Base-by-base conservation (phyloP, 805 yeast species). In the Jamesozyma spencerorum region DNA sequence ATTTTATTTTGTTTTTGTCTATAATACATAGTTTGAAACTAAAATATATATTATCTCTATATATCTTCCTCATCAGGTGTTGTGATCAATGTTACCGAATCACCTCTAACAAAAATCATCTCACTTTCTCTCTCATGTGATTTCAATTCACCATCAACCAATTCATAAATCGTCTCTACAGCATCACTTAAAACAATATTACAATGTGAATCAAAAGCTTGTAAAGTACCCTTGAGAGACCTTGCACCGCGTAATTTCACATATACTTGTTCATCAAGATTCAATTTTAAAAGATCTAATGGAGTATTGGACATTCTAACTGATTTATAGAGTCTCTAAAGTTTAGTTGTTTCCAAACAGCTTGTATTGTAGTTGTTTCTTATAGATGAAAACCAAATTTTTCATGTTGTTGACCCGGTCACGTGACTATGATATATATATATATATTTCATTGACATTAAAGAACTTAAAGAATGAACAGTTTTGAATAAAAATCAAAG, bases 41-140 rank as follows among this genome's bases (percentile, higher is more conserved):
- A 22, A 22, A 22, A 22, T 22, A 7, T 10, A 22, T 22, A 22
- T 7, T 22, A 22, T 22, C 26, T 28, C 31, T 11, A 28, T 13
- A 28, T n/a, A 28, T 31, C 22, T 31, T 50, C 49, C 34, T 50
- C 58, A 11, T 57, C 61, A 18, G 70, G 66, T 4, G 79, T 70
- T 40, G 82, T 78, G 40, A 92, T 80, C 50, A 88, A 71, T 38
- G 94, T 85, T 34, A 92, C 97, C 2, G 94, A 79, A 64, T 92
- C 98, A n/a, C 99, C 99, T 67, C 99, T 80, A 13, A 92, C 88
- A 64, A 90, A 90, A 33, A 92, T 79, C 87, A 92, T 85, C 41
- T 85, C 95, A 14, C 86, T 74, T 46, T 72, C 71, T 55, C 79
- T 82, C 18, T 70, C 69, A 15, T 53, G 60, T 8, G 74, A 62